phyloP scores from a whole-genome alignment of 352 stramenopile species.

The Globisporangium echinulatum region DNA sequence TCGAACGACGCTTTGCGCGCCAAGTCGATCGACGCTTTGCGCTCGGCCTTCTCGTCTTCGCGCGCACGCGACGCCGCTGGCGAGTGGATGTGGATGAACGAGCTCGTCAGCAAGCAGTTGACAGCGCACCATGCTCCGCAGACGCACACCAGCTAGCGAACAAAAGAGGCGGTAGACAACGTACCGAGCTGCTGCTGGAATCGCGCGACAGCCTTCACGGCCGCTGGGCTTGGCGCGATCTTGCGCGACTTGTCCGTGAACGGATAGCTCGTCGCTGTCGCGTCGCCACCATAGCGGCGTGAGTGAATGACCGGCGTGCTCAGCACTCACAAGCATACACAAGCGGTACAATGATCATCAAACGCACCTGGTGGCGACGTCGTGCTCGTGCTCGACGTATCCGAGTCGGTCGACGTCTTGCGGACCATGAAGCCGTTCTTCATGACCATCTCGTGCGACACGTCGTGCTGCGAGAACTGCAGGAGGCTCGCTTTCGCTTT shows the following conservation, averaged over 20 bases:
- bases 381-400: slow-evolving; percentile 7
- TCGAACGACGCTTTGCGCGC: slow-evolving; percentile 30
- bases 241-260: slow-evolving; percentile 48
- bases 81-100: background rate
- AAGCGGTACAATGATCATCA: background rate
- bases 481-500: slow-evolving; percentile 47
- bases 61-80: slow-evolving; percentile 26
- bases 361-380: slow-evolving; percentile 12
- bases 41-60: slow-evolving; percentile 21
- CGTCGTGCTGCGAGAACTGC: slow-evolving; percentile 51
- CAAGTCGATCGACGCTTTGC: slow-evolving; percentile 27
- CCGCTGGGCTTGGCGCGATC: slow-evolving; percentile 34
- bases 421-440: slow-evolving; percentile 47
- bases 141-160: too few relatives aligned
- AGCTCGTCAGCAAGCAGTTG: background rate
- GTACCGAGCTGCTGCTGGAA: slow-evolving; percentile 59
- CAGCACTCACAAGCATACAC: too few relatives aligned
- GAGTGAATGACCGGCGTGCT: too few relatives aligned
- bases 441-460: slow-evolving; percentile 54
- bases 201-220: slow-evolving; percentile 38
- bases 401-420: slow-evolving; percentile 22
- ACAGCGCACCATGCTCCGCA: background rate
- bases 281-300: too few relatives aligned
- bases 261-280: slow-evolving; percentile 44
- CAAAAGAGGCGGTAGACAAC: background rate